Evolutionary conservation across 1,139 yeast species (phyloP), one percentile per base, ranked within the genome.

Genomic region (Lodderomyces elongisporus): DNA sequence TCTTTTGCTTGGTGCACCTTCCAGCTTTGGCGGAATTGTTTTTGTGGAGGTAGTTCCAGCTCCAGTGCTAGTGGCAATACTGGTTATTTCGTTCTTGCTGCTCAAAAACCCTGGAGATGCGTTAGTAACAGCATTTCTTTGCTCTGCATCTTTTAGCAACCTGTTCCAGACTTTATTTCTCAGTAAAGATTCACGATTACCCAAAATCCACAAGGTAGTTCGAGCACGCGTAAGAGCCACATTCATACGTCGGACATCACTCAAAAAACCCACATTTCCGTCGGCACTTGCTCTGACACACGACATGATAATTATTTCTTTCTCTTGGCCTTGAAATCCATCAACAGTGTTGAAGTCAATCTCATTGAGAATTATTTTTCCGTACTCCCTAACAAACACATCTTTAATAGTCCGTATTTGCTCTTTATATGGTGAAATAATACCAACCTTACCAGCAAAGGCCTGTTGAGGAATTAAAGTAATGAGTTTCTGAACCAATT

Each of bases 321-420:
- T 91, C 53, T 91, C 98, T 56, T 91, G 97, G 46, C 98, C 98
- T 64, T 91, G 98, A 54, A 88, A 91, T 1, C 98, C 98, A 66
- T 91, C 98, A 37, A 91, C 91, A 0, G 99, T 88, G 49, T 89
- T 88, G 61, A 93, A 88, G 52, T 85, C 95, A 33, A 93, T 77
- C 40, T 76, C 81, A 22, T 74, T 68, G 17, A 74, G 58, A 28
- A 89, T 82, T 2, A 63, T 49, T 3, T 62, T 63, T 8, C 97
- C 97, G 49, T 74, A 83, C 38, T 63, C 64, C 15, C 64, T 60
- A 8, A 64, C 54, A 47, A 91, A 91, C 1, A 68, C 60, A 17
- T 68, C 66, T 44, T 74, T 75, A 37, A 91, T 55, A 3, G 70
- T 63, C 27, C 66, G 52, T 23, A 88, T 77, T 52, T 93, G 99